phyloP scores from a whole-genome alignment of 2,329 filamentous ascomycete species.

The Talaromyces atroroseus region DNA sequence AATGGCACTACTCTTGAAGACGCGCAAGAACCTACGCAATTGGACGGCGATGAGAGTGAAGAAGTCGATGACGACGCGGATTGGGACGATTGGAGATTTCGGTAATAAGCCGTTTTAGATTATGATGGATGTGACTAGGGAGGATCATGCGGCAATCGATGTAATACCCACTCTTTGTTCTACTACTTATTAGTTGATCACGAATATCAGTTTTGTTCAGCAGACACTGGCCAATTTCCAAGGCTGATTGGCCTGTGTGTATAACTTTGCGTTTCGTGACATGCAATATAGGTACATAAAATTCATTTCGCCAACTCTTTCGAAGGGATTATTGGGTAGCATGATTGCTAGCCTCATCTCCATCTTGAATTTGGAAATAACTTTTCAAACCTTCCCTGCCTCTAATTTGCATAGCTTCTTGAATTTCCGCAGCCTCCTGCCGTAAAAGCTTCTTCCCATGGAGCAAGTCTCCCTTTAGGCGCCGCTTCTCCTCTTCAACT shows the following conservation, averaged over 20 bases:
- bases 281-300: neutral
- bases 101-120: constrained; percentile 16
- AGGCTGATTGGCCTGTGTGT: neutral
- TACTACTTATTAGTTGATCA: neutral
- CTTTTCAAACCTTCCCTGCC: constrained; percentile 39
- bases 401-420: constrained; percentile 37
- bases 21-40: constrained; percentile 10
- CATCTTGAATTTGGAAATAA: constrained; percentile 27
- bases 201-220: neutral
- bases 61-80: constrained; percentile 44
- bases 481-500: constrained; percentile 40
- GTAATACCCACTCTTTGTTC: neutral
- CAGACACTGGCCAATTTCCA: neutral
- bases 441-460: constrained; percentile 38
- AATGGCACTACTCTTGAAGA: constrained; percentile 5
- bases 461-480: constrained; percentile 33
- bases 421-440: constrained; percentile 41
- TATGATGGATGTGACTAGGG: constrained; percentile 2
- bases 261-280: neutral
- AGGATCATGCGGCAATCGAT: neutral
- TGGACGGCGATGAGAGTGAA: constrained; percentile 30
- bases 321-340: constrained; percentile 3
- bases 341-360: constrained; percentile 9
- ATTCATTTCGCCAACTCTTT: neutral
- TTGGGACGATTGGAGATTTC: constrained; percentile 43